These are phyloP conservation scores for Coffea humblotiana DNA, from an alignment of 305 asterid species.

Conservation along the genomic window DNA sequence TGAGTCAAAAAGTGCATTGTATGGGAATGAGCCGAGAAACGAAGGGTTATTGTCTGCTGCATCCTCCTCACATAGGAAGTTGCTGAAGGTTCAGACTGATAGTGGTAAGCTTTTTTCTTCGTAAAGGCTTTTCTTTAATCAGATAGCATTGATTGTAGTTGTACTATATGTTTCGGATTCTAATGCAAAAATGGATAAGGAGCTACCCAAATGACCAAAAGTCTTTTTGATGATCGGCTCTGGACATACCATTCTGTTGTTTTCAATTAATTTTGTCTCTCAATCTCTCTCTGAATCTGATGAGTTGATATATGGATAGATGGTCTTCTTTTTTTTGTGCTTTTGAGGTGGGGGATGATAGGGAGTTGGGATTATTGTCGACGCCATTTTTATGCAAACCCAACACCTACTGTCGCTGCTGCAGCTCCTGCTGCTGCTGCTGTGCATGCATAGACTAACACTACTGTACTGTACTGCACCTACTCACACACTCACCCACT, in stretches of 20 bases:
- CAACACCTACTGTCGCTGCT: constrained; percentile 13
- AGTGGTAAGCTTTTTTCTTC: constrained; percentile 6
- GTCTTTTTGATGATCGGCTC: background rate
- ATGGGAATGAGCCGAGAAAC: constrained; percentile 4
- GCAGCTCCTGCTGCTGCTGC: background rate
- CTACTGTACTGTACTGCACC: constrained; percentile 2
- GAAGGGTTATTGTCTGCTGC: constrained; percentile 9
- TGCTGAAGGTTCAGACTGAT: constrained; percentile 29
- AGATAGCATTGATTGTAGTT: background rate
- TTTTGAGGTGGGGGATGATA: constrained; percentile 1
- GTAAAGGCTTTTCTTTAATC: background rate
- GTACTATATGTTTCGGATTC: background rate
- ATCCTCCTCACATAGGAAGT: constrained; percentile 46
- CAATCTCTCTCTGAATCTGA: background rate
- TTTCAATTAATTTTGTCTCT: background rate
- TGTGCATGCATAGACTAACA: background rate
- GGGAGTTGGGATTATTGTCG: background rate
- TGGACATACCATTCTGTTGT: background rate
- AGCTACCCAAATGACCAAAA: background rate
- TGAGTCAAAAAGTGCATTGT: background rate
- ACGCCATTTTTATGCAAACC: constrained; percentile 23
- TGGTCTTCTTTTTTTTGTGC: background rate
- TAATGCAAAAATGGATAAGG: background rate
- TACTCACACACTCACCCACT: background rate
- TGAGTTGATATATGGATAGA: background rate